Conservation (phyloP, 2,329 filamentous ascomycete species). For the Fusarium sambucinum region DNA sequence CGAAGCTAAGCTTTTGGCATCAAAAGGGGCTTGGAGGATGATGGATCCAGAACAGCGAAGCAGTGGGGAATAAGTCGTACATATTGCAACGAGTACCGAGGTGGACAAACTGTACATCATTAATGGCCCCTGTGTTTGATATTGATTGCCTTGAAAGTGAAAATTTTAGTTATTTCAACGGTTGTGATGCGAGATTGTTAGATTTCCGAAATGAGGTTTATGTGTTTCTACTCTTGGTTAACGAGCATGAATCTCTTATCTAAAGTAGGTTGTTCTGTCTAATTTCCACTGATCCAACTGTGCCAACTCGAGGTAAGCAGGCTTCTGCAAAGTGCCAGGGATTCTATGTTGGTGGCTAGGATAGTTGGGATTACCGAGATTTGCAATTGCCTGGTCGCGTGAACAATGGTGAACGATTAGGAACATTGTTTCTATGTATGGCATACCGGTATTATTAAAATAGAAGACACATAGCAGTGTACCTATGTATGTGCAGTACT, state of each 20-base stretch:
- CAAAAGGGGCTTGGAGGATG: slow-evolving; percentile 22
- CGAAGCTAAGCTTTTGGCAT: slow-evolving; percentile 38
- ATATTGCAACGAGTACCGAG: background rate
- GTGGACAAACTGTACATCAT: slow-evolving; percentile 7
- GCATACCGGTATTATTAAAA: background rate
- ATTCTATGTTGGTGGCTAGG: slow-evolving; percentile 16
- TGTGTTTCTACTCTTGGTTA: slow-evolving; percentile 1
- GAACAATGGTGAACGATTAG: slow-evolving; percentile 8
- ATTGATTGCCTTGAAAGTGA: slow-evolving; percentile 23
- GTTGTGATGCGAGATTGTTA: background rate
- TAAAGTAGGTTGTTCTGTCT: slow-evolving; percentile 1
- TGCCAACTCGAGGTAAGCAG: slow-evolving; percentile 6
- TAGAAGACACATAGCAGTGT: background rate
- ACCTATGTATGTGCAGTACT: background rate
- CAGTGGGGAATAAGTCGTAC: slow-evolving; percentile 23
- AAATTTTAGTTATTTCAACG: slow-evolving; percentile 9
- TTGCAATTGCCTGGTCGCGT: slow-evolving; percentile 37
- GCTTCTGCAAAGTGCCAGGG: slow-evolving; percentile 18
- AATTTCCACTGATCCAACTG: slow-evolving; percentile 10
- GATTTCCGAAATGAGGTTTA: slow-evolving; percentile 10
- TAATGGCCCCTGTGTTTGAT: slow-evolving; percentile 27
- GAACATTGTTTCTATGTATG: slow-evolving; percentile 42
- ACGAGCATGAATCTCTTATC: slow-evolving; percentile 8
- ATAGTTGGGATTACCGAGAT: slow-evolving; percentile 41
- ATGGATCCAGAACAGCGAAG: slow-evolving; percentile 16